Evolutionary conservation across 176 grass and related monocot genomes (phyloP).

Genomic region (Urochloa ruziziensis): DNA sequence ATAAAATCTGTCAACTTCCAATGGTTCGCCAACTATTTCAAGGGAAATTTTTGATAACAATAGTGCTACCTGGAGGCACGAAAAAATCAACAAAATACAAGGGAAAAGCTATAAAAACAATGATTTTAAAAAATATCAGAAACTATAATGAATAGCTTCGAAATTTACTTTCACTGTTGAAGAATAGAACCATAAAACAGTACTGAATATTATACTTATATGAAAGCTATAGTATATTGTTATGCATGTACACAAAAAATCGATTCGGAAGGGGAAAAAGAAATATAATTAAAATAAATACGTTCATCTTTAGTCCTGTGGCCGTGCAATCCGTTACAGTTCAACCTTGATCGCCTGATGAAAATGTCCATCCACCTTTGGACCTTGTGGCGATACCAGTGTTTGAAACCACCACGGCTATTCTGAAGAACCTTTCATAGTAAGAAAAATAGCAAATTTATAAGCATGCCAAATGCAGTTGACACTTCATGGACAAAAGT

Average conservation of each 20-base stretch:
- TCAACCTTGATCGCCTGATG: conserved; percentile 85
- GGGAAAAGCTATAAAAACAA: too few relatives aligned
- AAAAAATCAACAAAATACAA: neutral
- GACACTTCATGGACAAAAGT: too few relatives aligned
- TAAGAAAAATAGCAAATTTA: too few relatives aligned
- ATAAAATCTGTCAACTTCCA: conserved; percentile 65
- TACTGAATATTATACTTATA: too few relatives aligned
- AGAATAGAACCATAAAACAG: too few relatives aligned
- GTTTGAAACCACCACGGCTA: conserved; percentile 70
- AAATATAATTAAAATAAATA: conserved; percentile 10
- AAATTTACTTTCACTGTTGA: neutral
- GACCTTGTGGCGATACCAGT: conserved; percentile 90
- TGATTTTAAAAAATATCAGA: too few relatives aligned
- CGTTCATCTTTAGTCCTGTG: conserved; percentile 77
- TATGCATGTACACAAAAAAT: too few relatives aligned
- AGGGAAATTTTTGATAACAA: conserved; percentile 83
- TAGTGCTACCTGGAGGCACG: conserved; percentile 51
- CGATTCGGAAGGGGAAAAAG: too few relatives aligned
- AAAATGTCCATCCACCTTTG: conserved; percentile 98
- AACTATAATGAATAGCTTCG: neutral
- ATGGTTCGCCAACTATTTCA: conserved; percentile 57
- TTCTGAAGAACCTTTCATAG: conserved; percentile 72
- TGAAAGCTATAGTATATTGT: too few relatives aligned
- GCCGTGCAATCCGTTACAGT: conserved; percentile 93
- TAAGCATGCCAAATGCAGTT: too few relatives aligned